Percentiles rank a stretch among this genome's conserved stretches.
These are phyloP conservation scores for Dendrobium huoshanense DNA, from an alignment of 106 monocot species.

Conservation along the genomic window DNA sequence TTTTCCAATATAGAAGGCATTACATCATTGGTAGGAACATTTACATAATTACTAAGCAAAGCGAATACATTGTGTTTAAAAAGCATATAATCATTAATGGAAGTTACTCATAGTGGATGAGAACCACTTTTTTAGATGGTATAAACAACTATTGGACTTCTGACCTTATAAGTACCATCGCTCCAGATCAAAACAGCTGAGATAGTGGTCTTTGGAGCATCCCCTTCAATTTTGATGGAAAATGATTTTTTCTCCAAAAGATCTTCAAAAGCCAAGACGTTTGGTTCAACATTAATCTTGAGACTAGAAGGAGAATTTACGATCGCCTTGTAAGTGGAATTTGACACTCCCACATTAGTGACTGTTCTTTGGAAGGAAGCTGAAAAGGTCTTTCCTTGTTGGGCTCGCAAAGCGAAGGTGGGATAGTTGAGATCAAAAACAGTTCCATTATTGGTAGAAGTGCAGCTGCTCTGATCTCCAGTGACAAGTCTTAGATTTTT, in stretches of 20 bases:
- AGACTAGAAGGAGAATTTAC: background rate
- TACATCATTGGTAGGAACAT: no score
- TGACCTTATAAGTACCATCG: slow-evolving; percentile 25
- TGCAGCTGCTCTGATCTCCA: slow-evolving; percentile 16
- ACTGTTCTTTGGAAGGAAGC: slow-evolving; percentile 15
- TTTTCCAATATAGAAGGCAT: no score
- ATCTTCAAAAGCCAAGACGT: slow-evolving; percentile 14
- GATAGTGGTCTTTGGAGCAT: background rate
- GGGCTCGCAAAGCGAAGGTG: slow-evolving; percentile 7
- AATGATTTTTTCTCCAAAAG: slow-evolving; percentile 18
- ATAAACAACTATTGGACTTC: slow-evolving; percentile 39
- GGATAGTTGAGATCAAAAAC: slow-evolving; percentile 20
- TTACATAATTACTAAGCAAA: no score
- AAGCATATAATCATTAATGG: no score
- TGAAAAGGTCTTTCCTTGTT: background rate
- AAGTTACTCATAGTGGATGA: background rate
- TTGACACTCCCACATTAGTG: slow-evolving; percentile 16
- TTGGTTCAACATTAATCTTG: slow-evolving; percentile 15
- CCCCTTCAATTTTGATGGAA: slow-evolving; percentile 18
- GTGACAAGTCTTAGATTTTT: slow-evolving; percentile 9
- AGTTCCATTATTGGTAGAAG: slow-evolving; percentile 5
- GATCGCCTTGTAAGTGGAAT: slow-evolving; percentile 10
- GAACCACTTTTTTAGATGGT: background rate
- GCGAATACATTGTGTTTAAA: no score
- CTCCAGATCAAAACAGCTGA: slow-evolving; percentile 31